These are phyloP conservation scores for Astraeus odoratus DNA, from an alignment of 768 basidiomycete species.

Conservation along the genomic window DNA sequence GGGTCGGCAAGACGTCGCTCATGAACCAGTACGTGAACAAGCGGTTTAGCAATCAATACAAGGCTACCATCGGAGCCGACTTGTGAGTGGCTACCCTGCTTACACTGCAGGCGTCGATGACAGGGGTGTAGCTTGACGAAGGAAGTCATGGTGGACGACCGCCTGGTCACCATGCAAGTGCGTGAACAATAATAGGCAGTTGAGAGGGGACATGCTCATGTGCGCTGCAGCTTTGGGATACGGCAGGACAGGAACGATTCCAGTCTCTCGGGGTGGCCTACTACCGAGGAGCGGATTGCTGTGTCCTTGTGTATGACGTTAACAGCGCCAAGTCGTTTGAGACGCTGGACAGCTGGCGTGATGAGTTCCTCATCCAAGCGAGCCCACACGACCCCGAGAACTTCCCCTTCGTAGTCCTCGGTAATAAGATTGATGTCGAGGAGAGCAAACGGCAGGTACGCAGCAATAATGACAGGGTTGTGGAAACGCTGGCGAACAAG, in stretches of 20 bases:
- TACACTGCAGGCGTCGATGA: conserved; percentile 7
- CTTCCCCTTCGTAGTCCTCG: conserved; percentile 97
- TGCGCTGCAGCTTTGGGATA: conserved; percentile 89
- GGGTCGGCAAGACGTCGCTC: conserved; percentile 98
- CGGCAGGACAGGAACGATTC: conserved; percentile 98
- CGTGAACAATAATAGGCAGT: conserved; percentile 12
- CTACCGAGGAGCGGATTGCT: conserved; percentile 98
- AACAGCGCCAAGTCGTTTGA: conserved; percentile 99
- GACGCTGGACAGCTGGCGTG: conserved; percentile 97
- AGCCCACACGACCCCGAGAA: conserved; percentile 99
- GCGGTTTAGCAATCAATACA: conserved; percentile 99
- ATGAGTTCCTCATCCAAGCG: conserved; percentile 98
- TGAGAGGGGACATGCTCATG: conserved; percentile 3
- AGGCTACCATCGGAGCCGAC: conserved; percentile 97
- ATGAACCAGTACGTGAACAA: conserved; percentile 99
- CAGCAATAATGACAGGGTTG: background rate
- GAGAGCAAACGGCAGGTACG: conserved; percentile 94
- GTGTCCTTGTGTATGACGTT: conserved; percentile 98
- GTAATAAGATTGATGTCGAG: conserved; percentile 99
- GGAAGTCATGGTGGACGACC: conserved; percentile 98
- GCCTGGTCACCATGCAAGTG: conserved; percentile 98
- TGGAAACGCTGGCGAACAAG: conserved; percentile 1
- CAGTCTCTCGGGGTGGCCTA: conserved; percentile 98
- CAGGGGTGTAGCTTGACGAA: conserved; percentile 71
- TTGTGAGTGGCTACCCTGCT: conserved; percentile 54